Percentiles rank a stretch among this genome's conserved stretches.
phyloP scores from a whole-genome alignment of 805 yeast genomes.

The Metschnikowia koreensis region DNA sequence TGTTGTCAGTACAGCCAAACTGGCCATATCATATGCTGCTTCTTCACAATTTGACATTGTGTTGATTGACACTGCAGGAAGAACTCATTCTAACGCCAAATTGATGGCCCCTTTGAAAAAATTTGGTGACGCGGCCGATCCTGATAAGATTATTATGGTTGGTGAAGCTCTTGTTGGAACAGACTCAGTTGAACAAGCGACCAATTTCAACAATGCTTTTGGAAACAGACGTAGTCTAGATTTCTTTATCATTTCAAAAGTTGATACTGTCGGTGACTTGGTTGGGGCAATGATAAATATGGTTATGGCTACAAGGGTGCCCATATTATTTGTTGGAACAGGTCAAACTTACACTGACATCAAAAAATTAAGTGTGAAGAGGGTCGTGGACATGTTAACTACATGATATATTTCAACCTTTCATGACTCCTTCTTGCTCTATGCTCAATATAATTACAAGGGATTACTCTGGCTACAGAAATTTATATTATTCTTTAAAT shows the following conservation, averaged over 20 bases:
- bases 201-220: conserved; percentile 88
- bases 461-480: no score
- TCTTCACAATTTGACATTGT: conserved; percentile 76
- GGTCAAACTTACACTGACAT: conserved; percentile 97
- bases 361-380: conserved; percentile 82
- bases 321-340: conserved; percentile 91
- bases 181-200: conserved; percentile 93
- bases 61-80: conserved; percentile 94
- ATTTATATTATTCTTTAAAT: no score
- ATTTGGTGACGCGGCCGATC: conserved; percentile 92
- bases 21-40: conserved; percentile 79
- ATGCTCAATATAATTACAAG: neutral
- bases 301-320: conserved; percentile 95
- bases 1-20: conserved; percentile 89
- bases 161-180: conserved; percentile 98
- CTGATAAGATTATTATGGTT: conserved; percentile 96
- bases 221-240: conserved; percentile 80
- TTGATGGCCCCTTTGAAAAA: conserved; percentile 94
- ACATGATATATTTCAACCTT: conserved; percentile 28
- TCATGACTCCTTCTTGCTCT: neutral
- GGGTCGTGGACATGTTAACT: conserved; percentile 88
- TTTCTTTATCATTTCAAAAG: conserved; percentile 88
- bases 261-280: conserved; percentile 96
- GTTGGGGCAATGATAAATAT: conserved; percentile 95
- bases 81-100: conserved; percentile 92